A percentile compares a stretch with the other conserved stretches of the same genome.
These are phyloP conservation scores for Dendrobium officinale DNA, from an alignment of 106 monocot genomes.

Conservation along the genomic window DNA sequence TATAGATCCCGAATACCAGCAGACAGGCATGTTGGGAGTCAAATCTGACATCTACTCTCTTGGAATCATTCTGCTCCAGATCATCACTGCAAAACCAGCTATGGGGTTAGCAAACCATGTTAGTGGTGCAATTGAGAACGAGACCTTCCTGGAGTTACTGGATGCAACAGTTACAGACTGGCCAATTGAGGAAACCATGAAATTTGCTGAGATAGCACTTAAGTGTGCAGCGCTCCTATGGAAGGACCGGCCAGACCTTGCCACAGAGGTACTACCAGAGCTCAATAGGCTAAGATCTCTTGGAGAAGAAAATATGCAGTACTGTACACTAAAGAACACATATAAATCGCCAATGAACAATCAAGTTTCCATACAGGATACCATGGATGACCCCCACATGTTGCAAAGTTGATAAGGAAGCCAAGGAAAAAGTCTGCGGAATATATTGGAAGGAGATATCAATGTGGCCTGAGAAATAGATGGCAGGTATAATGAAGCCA, in stretches of 20 bases:
- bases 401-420: too few species aligned
- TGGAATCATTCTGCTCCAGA: conserved; percentile 54
- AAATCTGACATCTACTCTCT: conserved; percentile 72
- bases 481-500: background rate
- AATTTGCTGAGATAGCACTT: conserved; percentile 33
- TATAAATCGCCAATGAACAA: conserved; percentile 17
- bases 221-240: conserved; percentile 50
- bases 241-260: conserved; percentile 63
- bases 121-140: conserved; percentile 38
- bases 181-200: conserved; percentile 45
- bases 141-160: conserved; percentile 31
- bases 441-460: background rate
- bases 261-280: conserved; percentile 34
- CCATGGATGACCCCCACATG: background rate
- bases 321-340: background rate
- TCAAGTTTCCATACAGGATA: conserved; percentile 14
- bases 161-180: conserved; percentile 48
- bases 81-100: conserved; percentile 49
- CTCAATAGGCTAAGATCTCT: conserved; percentile 37
- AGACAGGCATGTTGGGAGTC: conserved; percentile 57
- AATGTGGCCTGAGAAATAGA: conserved; percentile 1
- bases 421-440: background rate
- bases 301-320: conserved; percentile 29
- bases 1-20: conserved; percentile 76
- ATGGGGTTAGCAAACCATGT: conserved; percentile 53